phyloP scores from a whole-genome alignment of 257 asterid genomes.

The Solanum bulbocastanum region DNA sequence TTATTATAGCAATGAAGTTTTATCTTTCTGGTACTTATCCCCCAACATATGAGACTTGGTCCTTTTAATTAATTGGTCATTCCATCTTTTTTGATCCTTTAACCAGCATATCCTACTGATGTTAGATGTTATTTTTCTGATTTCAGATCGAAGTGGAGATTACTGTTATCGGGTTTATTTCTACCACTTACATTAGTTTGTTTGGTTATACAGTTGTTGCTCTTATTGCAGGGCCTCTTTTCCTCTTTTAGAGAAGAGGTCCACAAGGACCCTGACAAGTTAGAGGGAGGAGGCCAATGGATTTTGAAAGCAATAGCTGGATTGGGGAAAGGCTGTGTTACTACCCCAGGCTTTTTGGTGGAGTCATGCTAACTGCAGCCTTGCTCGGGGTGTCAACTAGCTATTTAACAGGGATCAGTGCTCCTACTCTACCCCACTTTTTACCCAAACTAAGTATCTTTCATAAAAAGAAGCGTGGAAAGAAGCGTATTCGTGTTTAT shows the following conservation, averaged over 20 bases:
- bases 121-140: background rate
- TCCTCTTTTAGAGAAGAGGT: constrained; percentile 32
- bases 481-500: constrained; percentile 84
- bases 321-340: constrained; percentile 66
- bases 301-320: constrained; percentile 67
- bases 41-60: background rate
- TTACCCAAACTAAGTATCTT: constrained; percentile 53
- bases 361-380: constrained; percentile 89
- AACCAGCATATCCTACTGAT: background rate
- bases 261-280: constrained; percentile 10
- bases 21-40: background rate
- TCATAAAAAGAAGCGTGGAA: constrained; percentile 52
- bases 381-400: constrained; percentile 76
- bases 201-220: background rate
- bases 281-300: constrained; percentile 43
- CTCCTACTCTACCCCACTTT: constrained; percentile 56
- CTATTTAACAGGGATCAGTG: constrained; percentile 59
- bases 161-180: background rate
- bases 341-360: constrained; percentile 74
- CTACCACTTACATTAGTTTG: background rate
- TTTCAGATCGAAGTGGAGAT: background rate
- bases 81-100: background rate
- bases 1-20: background rate
- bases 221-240: constrained; percentile 60
- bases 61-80: background rate